Evolutionary conservation across 2,329 filamentous ascomycete genomes (phyloP), one percentile per base, ranked within the genome.

Genomic region (Fusarium temperatum): DNA sequence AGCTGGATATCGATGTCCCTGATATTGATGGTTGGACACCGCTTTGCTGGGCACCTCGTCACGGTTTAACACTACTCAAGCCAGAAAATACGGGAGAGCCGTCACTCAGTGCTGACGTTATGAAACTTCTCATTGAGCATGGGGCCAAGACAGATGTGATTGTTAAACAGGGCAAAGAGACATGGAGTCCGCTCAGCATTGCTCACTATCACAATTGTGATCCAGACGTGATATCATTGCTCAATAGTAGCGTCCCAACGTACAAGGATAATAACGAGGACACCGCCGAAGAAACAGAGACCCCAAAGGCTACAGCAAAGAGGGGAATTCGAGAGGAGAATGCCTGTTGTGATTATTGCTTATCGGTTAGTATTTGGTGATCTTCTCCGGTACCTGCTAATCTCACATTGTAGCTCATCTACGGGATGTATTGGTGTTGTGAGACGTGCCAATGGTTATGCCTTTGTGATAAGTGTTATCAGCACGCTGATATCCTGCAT

Each of bases 1-100:
- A 55, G 18, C 2, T 42, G 4, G 41, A 36, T 17, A 13, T 68
- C 3, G 36, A 70, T 38, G 10, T 18, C 8, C 47, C 47, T 4
- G 67, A 70, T 24, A 59, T 70, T 30, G 67, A 68, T 24, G 58
- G 64, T 2, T 70, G 67, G 64, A 68, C 67, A 20, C 64, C 64
- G 0, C 53, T 70, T 30, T 70, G 67, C 26, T 70, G 58, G 67
- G 67, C 47, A 12, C 45, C 58, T 22, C 58, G 64, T 9, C 1
- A 26, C 9, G 7, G 18, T 2, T 8, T 36, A 10, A 12, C n/a
- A 22, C 18, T 36, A 0, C 32, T 36, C 8, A 17, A 24, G 36
- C 14, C 28, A 9, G 22, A 24, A 7, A 18, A 38, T 17, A 11
- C 17, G 0, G 54, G 60, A 1, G 60, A 66, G 3, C 20, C 12